Percentiles rank a stretch among this genome's conserved stretches.
phyloP scores from a whole-genome alignment of 1,284 basidiomycete species.

The Malassezia caprae region DNA sequence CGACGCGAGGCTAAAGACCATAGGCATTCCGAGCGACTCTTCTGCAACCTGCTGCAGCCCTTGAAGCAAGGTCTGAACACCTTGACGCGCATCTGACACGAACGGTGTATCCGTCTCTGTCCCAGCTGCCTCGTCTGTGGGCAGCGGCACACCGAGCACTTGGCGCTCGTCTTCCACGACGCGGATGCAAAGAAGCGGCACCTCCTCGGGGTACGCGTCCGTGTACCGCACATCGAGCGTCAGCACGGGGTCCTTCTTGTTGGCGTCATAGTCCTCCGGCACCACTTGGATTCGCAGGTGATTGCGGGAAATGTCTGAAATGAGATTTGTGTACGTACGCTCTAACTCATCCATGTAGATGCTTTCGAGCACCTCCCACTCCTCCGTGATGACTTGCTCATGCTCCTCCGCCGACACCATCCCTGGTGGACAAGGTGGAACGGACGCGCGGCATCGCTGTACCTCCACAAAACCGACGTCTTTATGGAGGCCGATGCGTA shows the following conservation, averaged over 20 bases:
- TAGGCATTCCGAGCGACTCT: slow-evolving; percentile 89
- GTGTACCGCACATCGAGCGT: slow-evolving; percentile 63
- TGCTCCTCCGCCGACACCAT: slow-evolving; percentile 47
- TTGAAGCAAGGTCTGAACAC: slow-evolving; percentile 54
- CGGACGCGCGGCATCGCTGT: neutral
- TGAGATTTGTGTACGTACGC: slow-evolving; percentile 59
- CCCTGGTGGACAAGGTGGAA: neutral
- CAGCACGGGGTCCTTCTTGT: slow-evolving; percentile 15
- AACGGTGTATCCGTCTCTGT: slow-evolving; percentile 49
- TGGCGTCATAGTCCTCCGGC: slow-evolving; percentile 61
- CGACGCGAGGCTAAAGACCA: slow-evolving; percentile 88
- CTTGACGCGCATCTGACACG: slow-evolving; percentile 22
- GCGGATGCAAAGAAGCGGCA: slow-evolving; percentile 66
- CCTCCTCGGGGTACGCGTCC: slow-evolving; percentile 61
- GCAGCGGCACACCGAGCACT: slow-evolving; percentile 19
- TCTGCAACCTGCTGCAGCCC: slow-evolving; percentile 62
- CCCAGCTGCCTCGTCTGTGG: slow-evolving; percentile 11
- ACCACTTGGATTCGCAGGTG: slow-evolving; percentile 76
- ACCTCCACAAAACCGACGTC: neutral
- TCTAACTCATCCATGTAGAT: slow-evolving; percentile 89
- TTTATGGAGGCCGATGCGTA: neutral
- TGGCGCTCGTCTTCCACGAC: slow-evolving; percentile 52
- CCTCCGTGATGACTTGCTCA: slow-evolving; percentile 57
- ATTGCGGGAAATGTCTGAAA: slow-evolving; percentile 70
- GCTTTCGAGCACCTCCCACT: slow-evolving; percentile 87